phyloP scores from a whole-genome alignment of 2,329 filamentous ascomycete genomes.

The Calonectria pseudoturangicola region DNA sequence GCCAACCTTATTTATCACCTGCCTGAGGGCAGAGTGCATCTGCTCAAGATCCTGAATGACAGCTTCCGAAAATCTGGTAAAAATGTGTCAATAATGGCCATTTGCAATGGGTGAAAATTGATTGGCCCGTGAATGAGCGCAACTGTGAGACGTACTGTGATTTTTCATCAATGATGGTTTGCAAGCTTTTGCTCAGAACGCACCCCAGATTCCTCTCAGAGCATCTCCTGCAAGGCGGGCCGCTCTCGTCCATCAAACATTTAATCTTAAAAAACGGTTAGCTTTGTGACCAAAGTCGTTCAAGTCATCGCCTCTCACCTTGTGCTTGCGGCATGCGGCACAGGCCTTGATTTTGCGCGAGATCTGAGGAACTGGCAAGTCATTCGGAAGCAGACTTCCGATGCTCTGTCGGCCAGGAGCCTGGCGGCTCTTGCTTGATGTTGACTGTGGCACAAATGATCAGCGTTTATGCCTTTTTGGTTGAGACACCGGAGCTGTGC shows the following conservation, averaged over 20 bases:
- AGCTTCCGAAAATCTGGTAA: constrained; percentile 40
- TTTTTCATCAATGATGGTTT: constrained; percentile 65
- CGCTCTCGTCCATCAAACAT: constrained; percentile 64
- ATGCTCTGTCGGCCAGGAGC: constrained; percentile 48
- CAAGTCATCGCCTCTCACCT: constrained; percentile 52
- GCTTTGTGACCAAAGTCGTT: background rate
- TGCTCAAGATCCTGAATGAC: constrained; percentile 53
- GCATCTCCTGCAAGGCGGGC: constrained; percentile 62
- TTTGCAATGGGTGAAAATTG: background rate
- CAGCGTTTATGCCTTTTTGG: background rate
- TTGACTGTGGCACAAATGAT: constrained; percentile 9
- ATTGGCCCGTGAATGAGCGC: background rate
- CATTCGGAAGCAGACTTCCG: constrained; percentile 37
- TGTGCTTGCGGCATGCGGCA: constrained; percentile 64
- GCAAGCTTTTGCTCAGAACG: constrained; percentile 64
- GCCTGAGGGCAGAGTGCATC: constrained; percentile 51
- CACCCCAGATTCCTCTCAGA: constrained; percentile 61
- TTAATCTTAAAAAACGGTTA: constrained; percentile 57
- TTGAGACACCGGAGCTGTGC: constrained; percentile 2
- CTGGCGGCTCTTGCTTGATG: constrained; percentile 43
- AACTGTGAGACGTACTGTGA: constrained; percentile 57
- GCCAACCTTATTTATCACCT: constrained; percentile 52
- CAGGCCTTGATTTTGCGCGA: constrained; percentile 64
- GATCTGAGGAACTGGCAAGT: constrained; percentile 57
- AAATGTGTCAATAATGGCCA: background rate